These are phyloP conservation scores for Hibiscus mutabilis DNA, from an alignment of 345 rosid species.

Conservation along the genomic window DNA sequence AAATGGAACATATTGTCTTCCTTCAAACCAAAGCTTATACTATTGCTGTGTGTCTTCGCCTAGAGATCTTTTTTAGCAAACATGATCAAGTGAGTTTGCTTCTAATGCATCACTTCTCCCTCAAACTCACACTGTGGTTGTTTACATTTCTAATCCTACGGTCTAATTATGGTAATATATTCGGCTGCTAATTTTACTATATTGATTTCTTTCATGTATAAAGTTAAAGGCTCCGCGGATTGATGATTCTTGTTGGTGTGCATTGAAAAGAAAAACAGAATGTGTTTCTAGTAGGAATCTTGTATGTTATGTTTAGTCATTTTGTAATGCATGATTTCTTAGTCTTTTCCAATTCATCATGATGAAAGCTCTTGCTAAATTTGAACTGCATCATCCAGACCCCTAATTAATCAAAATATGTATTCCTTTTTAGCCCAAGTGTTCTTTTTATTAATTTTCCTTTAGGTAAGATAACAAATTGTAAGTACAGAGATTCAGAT, in stretches of 20 bases:
- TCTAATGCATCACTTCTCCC: neutral
- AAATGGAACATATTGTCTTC: constrained; percentile 10
- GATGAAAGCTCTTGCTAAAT: no score
- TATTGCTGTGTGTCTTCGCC: neutral
- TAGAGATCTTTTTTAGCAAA: neutral
- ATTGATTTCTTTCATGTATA: neutral
- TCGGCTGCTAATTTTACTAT: neutral
- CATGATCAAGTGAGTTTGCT: neutral
- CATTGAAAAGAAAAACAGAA: neutral
- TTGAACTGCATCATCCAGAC: no score
- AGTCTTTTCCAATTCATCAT: no score
- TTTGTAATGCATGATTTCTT: neutral
- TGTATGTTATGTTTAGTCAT: neutral
- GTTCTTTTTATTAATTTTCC: no score
- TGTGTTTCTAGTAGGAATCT: neutral
- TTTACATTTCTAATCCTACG: neutral
- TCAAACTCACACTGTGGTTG: no score
- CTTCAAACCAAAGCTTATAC: neutral
- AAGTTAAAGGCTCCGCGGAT: neutral
- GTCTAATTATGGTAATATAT: neutral
- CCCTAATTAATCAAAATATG: no score
- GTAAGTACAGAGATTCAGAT: no score
- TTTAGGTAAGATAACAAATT: no score
- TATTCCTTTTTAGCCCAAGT: no score
- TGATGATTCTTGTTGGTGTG: neutral